These are phyloP conservation scores for Melaleuca alternifolia DNA, from an alignment of 345 rosid genomes.

Conservation along the genomic window DNA sequence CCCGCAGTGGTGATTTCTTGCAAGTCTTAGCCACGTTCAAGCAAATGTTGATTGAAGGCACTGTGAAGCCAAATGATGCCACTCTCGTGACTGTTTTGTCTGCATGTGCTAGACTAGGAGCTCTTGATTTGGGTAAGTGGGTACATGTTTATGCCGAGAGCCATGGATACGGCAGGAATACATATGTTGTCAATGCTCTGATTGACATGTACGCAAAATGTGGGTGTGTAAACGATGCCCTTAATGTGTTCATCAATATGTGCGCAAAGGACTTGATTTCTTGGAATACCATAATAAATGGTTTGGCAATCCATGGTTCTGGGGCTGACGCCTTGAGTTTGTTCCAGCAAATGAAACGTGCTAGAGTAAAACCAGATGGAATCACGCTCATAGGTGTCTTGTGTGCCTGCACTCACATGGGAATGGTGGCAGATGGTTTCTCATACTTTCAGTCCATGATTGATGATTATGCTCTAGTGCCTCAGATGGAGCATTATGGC, in stretches of 20 bases:
- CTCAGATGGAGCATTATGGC: slow-evolving; percentile 82
- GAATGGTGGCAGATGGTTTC: slow-evolving; percentile 61
- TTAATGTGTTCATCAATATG: slow-evolving; percentile 44
- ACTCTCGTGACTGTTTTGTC: slow-evolving; percentile 64
- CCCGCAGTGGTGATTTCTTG: slow-evolving; percentile 22
- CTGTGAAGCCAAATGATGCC: slow-evolving; percentile 53
- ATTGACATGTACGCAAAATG: slow-evolving; percentile 86
- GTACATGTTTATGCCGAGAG: slow-evolving; percentile 45
- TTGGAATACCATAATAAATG: slow-evolving; percentile 71
- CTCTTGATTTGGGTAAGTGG: slow-evolving; percentile 69
- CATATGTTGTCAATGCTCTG: slow-evolving; percentile 59
- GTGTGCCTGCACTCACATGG: slow-evolving; percentile 68
- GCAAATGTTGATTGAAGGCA: slow-evolving; percentile 44
- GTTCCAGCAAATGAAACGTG: slow-evolving; percentile 45
- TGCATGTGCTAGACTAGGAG: slow-evolving; percentile 75
- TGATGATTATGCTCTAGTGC: slow-evolving; percentile 41
- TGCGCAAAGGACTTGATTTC: slow-evolving; percentile 57
- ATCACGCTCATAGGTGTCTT: slow-evolving; percentile 65
- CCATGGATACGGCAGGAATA: slow-evolving; percentile 43
- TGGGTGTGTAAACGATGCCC: slow-evolving; percentile 48
- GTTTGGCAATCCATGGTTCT: slow-evolving; percentile 60
- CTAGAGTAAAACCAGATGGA: slow-evolving; percentile 48
- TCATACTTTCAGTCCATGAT: slow-evolving; percentile 58
- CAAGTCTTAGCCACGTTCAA: slow-evolving; percentile 50
- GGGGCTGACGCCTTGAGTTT: slow-evolving; percentile 57